A percentile compares a stretch with the other conserved stretches of the same genome.
phyloP scores from a whole-genome alignment of 2,329 filamentous ascomycete genomes.

The Aureobasidium sp. region DNA sequence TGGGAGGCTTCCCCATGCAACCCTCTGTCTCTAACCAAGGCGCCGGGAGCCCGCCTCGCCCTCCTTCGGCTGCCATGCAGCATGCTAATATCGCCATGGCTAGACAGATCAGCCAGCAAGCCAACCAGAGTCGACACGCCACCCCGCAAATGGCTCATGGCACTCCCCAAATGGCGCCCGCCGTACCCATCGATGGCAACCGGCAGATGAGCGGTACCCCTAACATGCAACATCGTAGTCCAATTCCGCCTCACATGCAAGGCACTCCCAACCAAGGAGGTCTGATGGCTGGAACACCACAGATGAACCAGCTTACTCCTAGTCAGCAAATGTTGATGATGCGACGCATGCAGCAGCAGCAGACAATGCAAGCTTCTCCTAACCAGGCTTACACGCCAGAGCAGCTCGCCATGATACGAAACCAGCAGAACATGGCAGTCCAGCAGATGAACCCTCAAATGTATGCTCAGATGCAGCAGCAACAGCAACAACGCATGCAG shows the following conservation, averaged over 20 bases:
- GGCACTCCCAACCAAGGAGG: constrained; percentile 24
- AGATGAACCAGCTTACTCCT: constrained; percentile 22
- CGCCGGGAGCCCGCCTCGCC: constrained; percentile 56
- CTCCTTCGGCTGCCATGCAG: constrained; percentile 55
- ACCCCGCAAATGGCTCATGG: constrained; percentile 35
- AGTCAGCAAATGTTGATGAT: constrained; percentile 23
- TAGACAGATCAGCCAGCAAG: constrained; percentile 33
- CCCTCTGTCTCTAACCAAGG: constrained; percentile 61
- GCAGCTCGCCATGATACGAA: constrained; percentile 21
- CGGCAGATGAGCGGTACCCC: constrained; percentile 33
- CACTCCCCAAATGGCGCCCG: constrained; percentile 31
- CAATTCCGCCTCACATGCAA: constrained; percentile 25
- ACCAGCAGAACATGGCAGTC: constrained; percentile 23
- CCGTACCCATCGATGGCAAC: constrained; percentile 25
- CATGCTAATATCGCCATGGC: constrained; percentile 30
- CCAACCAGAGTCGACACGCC: constrained; percentile 27
- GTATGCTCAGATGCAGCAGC: constrained; percentile 22
- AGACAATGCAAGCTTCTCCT: constrained; percentile 27
- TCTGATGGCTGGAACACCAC: constrained; percentile 23
- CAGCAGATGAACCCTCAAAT: constrained; percentile 20
- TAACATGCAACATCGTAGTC: constrained; percentile 30
- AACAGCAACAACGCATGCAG: constrained; percentile 20
- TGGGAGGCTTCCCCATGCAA: constrained; percentile 45
- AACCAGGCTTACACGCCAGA: constrained; percentile 23
- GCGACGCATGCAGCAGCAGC: constrained; percentile 23